Conservation (phyloP, 2,329 filamentous ascomycete species). For the Penicillium sp. region DNA sequence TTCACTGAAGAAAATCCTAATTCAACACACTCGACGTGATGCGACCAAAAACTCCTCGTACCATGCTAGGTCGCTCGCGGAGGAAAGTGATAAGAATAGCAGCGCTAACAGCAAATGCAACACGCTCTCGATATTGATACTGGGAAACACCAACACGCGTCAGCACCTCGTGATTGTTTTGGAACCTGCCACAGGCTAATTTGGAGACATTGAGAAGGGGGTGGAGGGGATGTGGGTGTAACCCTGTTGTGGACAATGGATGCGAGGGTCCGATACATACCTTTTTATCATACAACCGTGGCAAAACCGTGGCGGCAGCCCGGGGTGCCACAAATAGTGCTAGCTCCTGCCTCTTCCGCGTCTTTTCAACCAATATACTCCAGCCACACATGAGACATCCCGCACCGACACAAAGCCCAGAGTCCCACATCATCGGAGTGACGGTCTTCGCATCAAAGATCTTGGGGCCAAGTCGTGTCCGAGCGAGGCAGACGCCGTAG, state of each 20-base stretch:
- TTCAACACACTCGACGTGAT: constrained; percentile 41
- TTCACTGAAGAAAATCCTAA: constrained; percentile 5
- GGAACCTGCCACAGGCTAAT: constrained; percentile 7
- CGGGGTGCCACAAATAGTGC: constrained; percentile 77
- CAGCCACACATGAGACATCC: constrained; percentile 77
- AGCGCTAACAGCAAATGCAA: constrained; percentile 65
- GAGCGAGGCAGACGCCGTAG: constrained; percentile 76
- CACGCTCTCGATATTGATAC: constrained; percentile 65
- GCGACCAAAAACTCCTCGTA: constrained; percentile 67
- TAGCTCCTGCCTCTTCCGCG: constrained; percentile 67
- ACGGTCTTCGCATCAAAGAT: constrained; percentile 58
- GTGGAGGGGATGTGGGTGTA: constrained; percentile 18
- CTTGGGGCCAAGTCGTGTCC: constrained; percentile 69
- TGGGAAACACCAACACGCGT: constrained; percentile 34
- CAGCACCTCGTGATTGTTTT: constrained; percentile 17
- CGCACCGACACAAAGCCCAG: constrained; percentile 63
- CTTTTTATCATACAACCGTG: constrained; percentile 62
- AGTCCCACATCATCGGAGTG: constrained; percentile 57
- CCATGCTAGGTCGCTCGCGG: constrained; percentile 59
- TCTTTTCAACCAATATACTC: constrained; percentile 72
- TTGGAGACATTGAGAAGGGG: constrained; percentile 4
- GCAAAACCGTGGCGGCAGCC: constrained; percentile 71
- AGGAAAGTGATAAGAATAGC: constrained; percentile 69
- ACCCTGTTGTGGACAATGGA: constrained; percentile 17
- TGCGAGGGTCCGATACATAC: constrained; percentile 25